phyloP scores from a whole-genome alignment of 2,329 filamentous ascomycete species.

The Septoria petroselini region DNA sequence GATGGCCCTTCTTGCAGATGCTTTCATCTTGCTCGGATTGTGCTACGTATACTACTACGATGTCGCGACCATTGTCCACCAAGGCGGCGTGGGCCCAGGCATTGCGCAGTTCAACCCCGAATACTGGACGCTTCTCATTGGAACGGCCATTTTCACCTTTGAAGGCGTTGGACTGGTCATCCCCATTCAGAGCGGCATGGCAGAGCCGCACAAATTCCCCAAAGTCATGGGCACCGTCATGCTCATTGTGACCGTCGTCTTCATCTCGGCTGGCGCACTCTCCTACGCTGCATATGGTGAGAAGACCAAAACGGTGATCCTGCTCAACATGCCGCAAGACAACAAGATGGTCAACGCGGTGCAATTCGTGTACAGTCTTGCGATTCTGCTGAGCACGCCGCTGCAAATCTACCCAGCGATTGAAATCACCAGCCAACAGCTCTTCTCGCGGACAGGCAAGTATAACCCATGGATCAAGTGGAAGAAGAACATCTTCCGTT shows the following conservation, averaged over 20 bases:
- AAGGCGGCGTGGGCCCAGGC: conserved; percentile 69
- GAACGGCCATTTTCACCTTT: conserved; percentile 98
- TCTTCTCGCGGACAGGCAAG: conserved; percentile 92
- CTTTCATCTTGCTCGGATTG: conserved; percentile 88
- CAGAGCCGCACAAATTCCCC: conserved; percentile 83
- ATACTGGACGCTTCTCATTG: conserved; percentile 96
- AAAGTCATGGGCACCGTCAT: conserved; percentile 84
- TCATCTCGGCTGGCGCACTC: conserved; percentile 84
- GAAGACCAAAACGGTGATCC: conserved; percentile 90
- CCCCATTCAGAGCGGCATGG: conserved; percentile 97
- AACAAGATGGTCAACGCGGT: conserved; percentile 92
- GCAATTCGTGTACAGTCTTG: conserved; percentile 94
- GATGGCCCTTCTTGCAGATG: conserved; percentile 87
- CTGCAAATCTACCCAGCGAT: conserved; percentile 97
- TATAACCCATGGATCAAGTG: conserved; percentile 99
- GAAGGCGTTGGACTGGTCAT: conserved; percentile 97
- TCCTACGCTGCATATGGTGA: conserved; percentile 96
- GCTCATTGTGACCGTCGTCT: conserved; percentile 89
- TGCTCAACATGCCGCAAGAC: conserved; percentile 94
- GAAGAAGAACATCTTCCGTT: conserved; percentile 98
- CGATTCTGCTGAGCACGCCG: conserved; percentile 93
- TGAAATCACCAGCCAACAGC: conserved; percentile 88
- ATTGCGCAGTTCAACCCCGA: conserved; percentile 86
- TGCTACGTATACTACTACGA: conserved; percentile 97
- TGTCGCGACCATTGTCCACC: conserved; percentile 71